These are phyloP conservation scores for Aspergillus tubingensis DNA, from an alignment of 2,329 filamentous ascomycete species.

Conservation along the genomic window DNA sequence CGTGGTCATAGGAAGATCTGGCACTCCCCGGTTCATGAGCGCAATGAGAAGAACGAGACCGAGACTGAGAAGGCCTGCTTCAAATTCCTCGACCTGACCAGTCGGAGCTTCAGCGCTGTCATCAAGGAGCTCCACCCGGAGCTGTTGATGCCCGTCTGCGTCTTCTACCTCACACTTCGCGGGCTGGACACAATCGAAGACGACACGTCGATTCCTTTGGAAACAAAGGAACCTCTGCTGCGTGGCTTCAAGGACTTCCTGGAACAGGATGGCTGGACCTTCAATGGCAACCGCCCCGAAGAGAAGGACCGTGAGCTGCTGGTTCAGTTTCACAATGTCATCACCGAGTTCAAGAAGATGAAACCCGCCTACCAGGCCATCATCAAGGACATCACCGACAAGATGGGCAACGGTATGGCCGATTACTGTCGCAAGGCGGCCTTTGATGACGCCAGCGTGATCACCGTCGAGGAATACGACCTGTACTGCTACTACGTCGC, in stretches of 20 bases:
- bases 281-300: constrained; percentile 77
- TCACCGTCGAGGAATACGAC: constrained; percentile 87
- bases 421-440: constrained; percentile 88
- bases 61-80: constrained; percentile 79
- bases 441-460: constrained; percentile 74
- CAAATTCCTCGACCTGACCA: constrained; percentile 80
- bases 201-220: constrained; percentile 86
- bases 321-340: constrained; percentile 86
- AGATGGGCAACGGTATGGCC: constrained; percentile 99
- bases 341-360: constrained; percentile 83
- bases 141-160: constrained; percentile 79
- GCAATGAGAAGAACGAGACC: constrained; percentile 74
- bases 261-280: constrained; percentile 86
- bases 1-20: constrained; percentile 75
- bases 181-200: constrained; percentile 98
- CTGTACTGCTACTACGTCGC: constrained; percentile 98
- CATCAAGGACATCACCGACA: constrained; percentile 86
- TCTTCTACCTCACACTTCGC: constrained; percentile 92
- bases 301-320: constrained; percentile 94
- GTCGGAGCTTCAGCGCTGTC: constrained; percentile 87
- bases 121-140: constrained; percentile 96
- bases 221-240: constrained; percentile 81
- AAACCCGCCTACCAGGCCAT: constrained; percentile 82
- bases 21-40: constrained; percentile 90
- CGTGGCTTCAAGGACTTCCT: constrained; percentile 78